Conservation (phyloP, 352 stramenopile genomes). For the Phytophthora quininea region DNA sequence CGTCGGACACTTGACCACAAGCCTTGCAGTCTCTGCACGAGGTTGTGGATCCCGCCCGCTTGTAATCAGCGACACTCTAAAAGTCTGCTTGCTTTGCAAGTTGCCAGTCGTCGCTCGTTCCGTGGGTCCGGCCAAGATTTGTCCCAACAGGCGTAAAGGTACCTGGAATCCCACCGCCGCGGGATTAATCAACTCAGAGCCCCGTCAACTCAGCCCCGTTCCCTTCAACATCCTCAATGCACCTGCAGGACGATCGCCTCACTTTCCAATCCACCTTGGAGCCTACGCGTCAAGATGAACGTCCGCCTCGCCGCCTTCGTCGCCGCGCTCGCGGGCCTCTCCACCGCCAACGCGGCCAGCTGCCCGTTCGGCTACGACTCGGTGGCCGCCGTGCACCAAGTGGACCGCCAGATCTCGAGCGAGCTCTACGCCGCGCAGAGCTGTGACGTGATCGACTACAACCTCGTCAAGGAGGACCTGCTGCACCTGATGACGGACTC, state of each 20-base stretch:
- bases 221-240: not conserved
- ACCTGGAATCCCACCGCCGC: not conserved
- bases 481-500: slow-evolving; percentile 70
- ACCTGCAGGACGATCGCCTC: not conserved
- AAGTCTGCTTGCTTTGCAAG: no score
- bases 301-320: slow-evolving; percentile 39
- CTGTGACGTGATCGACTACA: slow-evolving; percentile 47
- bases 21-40: not conserved
- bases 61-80: not conserved
- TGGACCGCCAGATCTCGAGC: slow-evolving; percentile 38
- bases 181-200: not conserved
- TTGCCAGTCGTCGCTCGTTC: not conserved
- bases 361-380: slow-evolving; percentile 50
- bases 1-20: not conserved
- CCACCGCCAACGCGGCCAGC: slow-evolving; percentile 23
- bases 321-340: slow-evolving; percentile 33
- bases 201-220: not conserved
- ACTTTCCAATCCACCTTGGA: slow-evolving; percentile 29
- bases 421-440: slow-evolving; percentile 36
- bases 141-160: not conserved
- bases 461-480: slow-evolving; percentile 74
- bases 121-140: not conserved
- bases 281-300: slow-evolving; percentile 39
- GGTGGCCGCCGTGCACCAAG: slow-evolving; percentile 26
- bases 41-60: not conserved